Evolutionary conservation across 192 early-diverging fungal genomes (phyloP).

Genomic region (Coemansia pectinata): DNA sequence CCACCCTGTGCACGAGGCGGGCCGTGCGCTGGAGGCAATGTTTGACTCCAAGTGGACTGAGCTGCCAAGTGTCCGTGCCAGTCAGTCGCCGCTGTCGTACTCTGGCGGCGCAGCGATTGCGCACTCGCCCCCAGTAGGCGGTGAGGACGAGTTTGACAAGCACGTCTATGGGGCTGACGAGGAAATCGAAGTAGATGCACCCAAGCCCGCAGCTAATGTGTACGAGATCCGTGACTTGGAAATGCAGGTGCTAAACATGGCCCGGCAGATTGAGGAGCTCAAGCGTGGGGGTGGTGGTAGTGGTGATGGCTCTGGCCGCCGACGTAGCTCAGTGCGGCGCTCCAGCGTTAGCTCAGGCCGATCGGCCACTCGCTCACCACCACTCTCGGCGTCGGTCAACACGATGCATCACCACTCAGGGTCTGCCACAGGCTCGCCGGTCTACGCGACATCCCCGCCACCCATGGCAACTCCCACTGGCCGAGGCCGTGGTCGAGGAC

Average conservation of each 20-base stretch:
- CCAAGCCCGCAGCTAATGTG: slow-evolving; percentile 32
- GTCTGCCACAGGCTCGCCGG: slow-evolving; percentile 22
- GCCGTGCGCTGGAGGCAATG: slow-evolving; percentile 67
- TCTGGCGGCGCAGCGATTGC: slow-evolving; percentile 34
- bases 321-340: slow-evolving; percentile 44
- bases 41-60: slow-evolving; percentile 80
- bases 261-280: slow-evolving; percentile 54
- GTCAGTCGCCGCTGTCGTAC: slow-evolving; percentile 31
- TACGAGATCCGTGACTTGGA: slow-evolving; percentile 54
- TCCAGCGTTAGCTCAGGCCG: slow-evolving; percentile 52
- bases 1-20: slow-evolving; percentile 70
- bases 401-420: slow-evolving; percentile 23
- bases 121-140: slow-evolving; percentile 47
- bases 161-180: slow-evolving; percentile 46
- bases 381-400: slow-evolving; percentile 32
- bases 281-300: slow-evolving; percentile 13
- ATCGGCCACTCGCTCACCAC: slow-evolving; percentile 44
- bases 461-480: slow-evolving; percentile 7
- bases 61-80: slow-evolving; percentile 32
- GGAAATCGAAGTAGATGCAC: slow-evolving; percentile 44
- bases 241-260: slow-evolving; percentile 51
- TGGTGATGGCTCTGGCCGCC: slow-evolving; percentile 20
- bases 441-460: slow-evolving; percentile 34
- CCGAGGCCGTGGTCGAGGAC: slow-evolving; percentile 30
- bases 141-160: slow-evolving; percentile 54